A percentile compares a stretch with the other conserved stretches of the same genome.
Conservation (phyloP, 2,329 filamentous ascomycete species). For the Aspergillus transmontanensis region DNA sequence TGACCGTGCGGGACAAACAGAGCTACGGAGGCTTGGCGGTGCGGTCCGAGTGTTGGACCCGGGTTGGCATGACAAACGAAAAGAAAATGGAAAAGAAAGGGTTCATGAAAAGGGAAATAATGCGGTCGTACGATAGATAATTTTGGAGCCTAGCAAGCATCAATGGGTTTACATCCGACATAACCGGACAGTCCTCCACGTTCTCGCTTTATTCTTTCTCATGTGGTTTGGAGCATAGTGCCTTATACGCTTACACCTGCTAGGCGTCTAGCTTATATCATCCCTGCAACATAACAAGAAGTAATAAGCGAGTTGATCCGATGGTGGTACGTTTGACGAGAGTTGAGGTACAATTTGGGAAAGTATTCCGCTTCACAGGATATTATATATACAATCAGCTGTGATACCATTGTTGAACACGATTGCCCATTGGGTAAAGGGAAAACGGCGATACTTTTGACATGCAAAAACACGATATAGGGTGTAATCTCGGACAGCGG, state of each 20-base stretch:
- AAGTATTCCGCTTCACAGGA: neutral
- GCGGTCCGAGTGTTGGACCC: neutral
- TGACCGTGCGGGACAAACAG: neutral
- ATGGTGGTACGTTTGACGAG: neutral
- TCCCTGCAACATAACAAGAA: neutral
- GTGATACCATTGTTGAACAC: no score
- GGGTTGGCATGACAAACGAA: neutral
- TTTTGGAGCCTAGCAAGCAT: neutral
- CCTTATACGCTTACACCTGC: neutral
- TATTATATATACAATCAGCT: neutral
- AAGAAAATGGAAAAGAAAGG: neutral
- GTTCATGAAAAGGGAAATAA: no score
- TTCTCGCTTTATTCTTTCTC: no score
- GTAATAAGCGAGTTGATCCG: no score
- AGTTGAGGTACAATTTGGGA: neutral
- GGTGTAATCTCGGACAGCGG: neutral
- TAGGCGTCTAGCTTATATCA: rapidly evolving
- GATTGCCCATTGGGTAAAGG: neutral
- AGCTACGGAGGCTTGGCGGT: neutral
- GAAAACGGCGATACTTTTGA: neutral
- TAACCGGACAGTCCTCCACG: neutral
- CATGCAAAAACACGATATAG: neutral
- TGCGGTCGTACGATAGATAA: neutral
- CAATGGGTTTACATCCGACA: neutral
- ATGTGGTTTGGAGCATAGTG: neutral